Base-by-base conservation (phyloP, 805 yeast genomes). In the Saccharomycopsis fodiens region DNA sequence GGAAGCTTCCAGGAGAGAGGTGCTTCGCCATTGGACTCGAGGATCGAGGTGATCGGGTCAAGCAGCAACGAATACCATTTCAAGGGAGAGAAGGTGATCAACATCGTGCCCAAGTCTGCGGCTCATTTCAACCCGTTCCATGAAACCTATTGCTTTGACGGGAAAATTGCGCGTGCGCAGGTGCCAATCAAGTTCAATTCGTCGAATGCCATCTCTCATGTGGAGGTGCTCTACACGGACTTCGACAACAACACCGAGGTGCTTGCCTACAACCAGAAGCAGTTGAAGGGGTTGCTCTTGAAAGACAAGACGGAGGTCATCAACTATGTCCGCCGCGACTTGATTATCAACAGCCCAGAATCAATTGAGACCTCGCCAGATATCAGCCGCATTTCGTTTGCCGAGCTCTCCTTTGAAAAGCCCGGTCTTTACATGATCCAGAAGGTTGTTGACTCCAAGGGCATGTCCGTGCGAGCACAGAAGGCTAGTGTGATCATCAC, bases 21-120 rank as follows among this genome's bases (percentile, higher is more conserved):
- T 5, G 13, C 6, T 12, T 38, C 41, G 4, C 16, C 12, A 7
- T 17, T 8, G 21, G 16, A 38, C 15, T 31, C 36, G 19, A 32
- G 29, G n/a, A 30, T 42, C 13, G 46, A 45, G 27, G n/a, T 39
- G 23, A 34, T 48, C 8, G 52, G 50, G 6, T 19, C 43, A 4
- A 19, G 21, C 2, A 13, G 12, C 7, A 37, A 37, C 29, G 20
- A 22, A 13, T 55, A 75, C 2, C 94, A 88, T 60, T 83, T 89
- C 60, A 82, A 77, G 56, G 98, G 98, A 37, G 79, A 78, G 36
- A 85, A 85, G 57, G 84, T 89, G 1, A 82, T 93, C 51, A 84
- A 89, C 57, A 84, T 85, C 51, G 67, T 93, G 30, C 97, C 98
- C 0, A 97, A 91, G 62, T 83, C 94, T 37, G 82, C 94, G 0